These are phyloP conservation scores for Boletus rubroflammeus DNA, from an alignment of 768 basidiomycete species.

Conservation along the genomic window DNA sequence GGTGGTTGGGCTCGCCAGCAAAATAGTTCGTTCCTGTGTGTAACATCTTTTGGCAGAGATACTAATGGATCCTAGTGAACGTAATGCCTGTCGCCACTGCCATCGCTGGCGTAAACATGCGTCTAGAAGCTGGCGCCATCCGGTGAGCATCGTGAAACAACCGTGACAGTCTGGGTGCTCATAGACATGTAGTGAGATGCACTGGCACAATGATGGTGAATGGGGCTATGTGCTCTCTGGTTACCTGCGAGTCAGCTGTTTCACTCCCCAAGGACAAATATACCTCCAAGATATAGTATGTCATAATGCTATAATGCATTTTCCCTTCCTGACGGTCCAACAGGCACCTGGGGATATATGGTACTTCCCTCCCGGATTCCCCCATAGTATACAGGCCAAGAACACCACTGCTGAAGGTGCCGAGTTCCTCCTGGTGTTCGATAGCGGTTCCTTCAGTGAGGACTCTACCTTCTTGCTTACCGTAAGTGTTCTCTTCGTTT, in stretches of 20 bases:
- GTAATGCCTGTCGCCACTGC: constrained; percentile 39
- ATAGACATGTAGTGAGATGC: constrained; percentile 35
- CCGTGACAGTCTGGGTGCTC: not conserved
- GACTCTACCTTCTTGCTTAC: constrained; percentile 52
- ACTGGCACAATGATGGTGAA: constrained; percentile 43
- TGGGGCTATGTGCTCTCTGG: constrained; percentile 57
- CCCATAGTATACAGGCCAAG: constrained; percentile 55
- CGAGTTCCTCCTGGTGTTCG: constrained; percentile 52
- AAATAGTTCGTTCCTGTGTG: constrained; percentile 40
- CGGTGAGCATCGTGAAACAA: constrained; percentile 24
- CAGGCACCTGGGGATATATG: constrained; percentile 47
- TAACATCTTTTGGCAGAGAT: not conserved
- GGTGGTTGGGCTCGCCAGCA: constrained; percentile 70
- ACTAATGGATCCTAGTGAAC: constrained; percentile 27
- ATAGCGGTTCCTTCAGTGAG: constrained; percentile 47
- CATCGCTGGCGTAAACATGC: constrained; percentile 43
- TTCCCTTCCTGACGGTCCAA: constrained; percentile 11
- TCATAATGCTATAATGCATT: constrained; percentile 9
- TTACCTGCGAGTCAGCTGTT: constrained; percentile 44
- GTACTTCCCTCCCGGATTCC: constrained; percentile 57
- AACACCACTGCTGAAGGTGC: constrained; percentile 43
- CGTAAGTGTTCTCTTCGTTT: constrained; percentile 3
- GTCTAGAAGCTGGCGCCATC: constrained; percentile 39
- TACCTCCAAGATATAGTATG: constrained; percentile 53
- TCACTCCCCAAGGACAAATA: constrained; percentile 49